phyloP scores from a whole-genome alignment of 148 eudicot species.

The Chenopodium quinoa region DNA sequence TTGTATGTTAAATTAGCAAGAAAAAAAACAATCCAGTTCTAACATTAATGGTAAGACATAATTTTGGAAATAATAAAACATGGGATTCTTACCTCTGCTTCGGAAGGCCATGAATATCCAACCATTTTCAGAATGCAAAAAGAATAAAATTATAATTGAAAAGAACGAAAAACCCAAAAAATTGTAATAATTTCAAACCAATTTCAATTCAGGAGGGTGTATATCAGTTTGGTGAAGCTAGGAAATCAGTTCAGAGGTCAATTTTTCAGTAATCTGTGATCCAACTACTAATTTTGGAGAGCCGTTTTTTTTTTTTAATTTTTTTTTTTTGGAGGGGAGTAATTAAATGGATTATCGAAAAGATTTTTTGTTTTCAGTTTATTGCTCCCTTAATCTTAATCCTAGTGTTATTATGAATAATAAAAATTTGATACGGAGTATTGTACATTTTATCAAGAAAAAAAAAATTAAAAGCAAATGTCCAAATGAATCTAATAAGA shows the following conservation, averaged over 20 bases:
- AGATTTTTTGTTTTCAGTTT: no score
- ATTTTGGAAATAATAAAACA: neutral
- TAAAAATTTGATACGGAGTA: no score
- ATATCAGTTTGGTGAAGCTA: neutral
- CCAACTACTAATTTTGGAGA: no score
- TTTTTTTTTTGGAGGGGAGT: no score
- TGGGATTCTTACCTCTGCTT: constrained; percentile 49
- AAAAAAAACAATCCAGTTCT: neutral
- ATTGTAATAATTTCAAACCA: no score
- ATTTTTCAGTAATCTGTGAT: neutral
- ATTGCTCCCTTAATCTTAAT: no score
- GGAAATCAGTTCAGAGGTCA: constrained; percentile 21
- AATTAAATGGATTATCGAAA: neutral
- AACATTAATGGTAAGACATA: neutral
- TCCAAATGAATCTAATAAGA: no score
- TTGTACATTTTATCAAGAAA: no score
- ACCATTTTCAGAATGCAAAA: constrained; percentile 35
- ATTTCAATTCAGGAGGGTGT: neutral
- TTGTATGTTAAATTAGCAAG: neutral
- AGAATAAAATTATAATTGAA: no score
- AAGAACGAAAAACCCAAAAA: neutral
- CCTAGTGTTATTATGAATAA: no score
- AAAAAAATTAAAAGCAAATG: no score
- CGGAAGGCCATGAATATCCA: constrained; percentile 61
- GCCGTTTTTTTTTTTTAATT: no score